Evolutionary conservation across 2,329 filamentous ascomycete species (phyloP), one percentile per base, ranked within the genome.

Genomic region (Cytospora piceae): DNA sequence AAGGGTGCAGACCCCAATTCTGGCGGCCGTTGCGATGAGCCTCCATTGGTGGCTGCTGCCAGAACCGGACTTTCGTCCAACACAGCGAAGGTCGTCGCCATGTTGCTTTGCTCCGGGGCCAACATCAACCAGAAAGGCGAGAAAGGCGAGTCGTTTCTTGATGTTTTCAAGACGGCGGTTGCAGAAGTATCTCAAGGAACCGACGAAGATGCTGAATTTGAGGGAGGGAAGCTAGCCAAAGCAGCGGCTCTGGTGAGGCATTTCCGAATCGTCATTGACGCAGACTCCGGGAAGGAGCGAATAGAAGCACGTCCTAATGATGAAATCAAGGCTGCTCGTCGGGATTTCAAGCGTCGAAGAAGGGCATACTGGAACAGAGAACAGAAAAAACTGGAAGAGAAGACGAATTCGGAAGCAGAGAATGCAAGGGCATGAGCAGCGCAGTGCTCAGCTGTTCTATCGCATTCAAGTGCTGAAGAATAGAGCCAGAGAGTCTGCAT

Each of bases 1-100:
- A 57, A 57, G 22, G 55, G 55, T 5, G 55, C 55, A 12, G 55
- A 57, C 5, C 55, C 55, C 7, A 57, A 57, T 32, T 22, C 34
- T 2, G 32, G 55, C 12, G 55, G 27, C 12, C 22, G 12, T 37
- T 42, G 55, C 55, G 17, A 22, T 32, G 12, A 37, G 12, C 55
- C 55, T 5, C 55, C 34, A 9, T 24, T 57, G 17, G 17, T 57
- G n/a, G 3, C 22, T 15, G 24, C 24, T 17, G 11, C 39, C n/a
- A 29, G n/a, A 34, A 1, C 24, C 1, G 29, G 3, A 8, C 1
- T 27, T 0, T 17, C 3, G 27, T 24, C n/a, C 34, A 1, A 31
- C 8, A 57, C 17, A 4, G 32, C 55, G 34, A 20, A 39, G 20
- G 32, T 24, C 22, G 14, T 57, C 12, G 29, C 8, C 14, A 39